Percentiles rank a stretch among this genome's conserved stretches.
phyloP scores from a whole-genome alignment of 768 basidiomycete species.

The Lentinus brumalis region DNA sequence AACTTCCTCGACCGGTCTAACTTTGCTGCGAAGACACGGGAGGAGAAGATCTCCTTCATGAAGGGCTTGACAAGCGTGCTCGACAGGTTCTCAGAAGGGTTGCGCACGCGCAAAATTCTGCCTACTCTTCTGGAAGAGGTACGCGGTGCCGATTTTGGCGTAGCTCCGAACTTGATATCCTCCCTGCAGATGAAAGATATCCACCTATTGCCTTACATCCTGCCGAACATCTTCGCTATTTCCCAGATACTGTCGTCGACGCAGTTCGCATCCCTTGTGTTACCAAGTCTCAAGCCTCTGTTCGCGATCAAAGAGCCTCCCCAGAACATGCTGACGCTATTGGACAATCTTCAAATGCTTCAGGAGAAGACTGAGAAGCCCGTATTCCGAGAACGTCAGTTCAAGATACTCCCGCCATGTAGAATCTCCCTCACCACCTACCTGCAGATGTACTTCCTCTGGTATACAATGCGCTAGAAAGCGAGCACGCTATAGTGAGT shows the following conservation, averaged over 20 bases:
- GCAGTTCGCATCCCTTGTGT: constrained; percentile 80
- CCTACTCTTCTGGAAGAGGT: constrained; percentile 95
- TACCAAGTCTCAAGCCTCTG: constrained; percentile 87
- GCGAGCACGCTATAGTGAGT: constrained; percentile 83
- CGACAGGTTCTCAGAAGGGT: constrained; percentile 82
- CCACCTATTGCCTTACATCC: constrained; percentile 88
- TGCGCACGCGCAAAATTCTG: constrained; percentile 85
- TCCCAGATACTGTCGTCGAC: constrained; percentile 71
- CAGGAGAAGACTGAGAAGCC: constrained; percentile 87
- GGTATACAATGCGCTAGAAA: constrained; percentile 94
- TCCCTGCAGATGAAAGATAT: constrained; percentile 80
- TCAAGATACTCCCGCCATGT: neutral
- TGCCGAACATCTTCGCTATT: constrained; percentile 95
- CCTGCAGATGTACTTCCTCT: constrained; percentile 87
- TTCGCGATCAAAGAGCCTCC: constrained; percentile 94
- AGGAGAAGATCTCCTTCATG: constrained; percentile 97
- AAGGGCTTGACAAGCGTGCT: constrained; percentile 83
- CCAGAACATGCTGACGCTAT: constrained; percentile 91
- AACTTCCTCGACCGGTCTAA: constrained; percentile 96
- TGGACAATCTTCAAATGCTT: constrained; percentile 86
- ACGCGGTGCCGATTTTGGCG: constrained; percentile 12
- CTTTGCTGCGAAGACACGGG: constrained; percentile 90
- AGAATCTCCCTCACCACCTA: neutral
- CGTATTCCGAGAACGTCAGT: constrained; percentile 87
- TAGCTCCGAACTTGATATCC: neutral